Percentiles rank a stretch among this genome's conserved stretches.
Evolutionary conservation across 2,329 filamentous ascomycete genomes (phyloP).

Genomic region (Ilyonectria mors-panacis): DNA sequence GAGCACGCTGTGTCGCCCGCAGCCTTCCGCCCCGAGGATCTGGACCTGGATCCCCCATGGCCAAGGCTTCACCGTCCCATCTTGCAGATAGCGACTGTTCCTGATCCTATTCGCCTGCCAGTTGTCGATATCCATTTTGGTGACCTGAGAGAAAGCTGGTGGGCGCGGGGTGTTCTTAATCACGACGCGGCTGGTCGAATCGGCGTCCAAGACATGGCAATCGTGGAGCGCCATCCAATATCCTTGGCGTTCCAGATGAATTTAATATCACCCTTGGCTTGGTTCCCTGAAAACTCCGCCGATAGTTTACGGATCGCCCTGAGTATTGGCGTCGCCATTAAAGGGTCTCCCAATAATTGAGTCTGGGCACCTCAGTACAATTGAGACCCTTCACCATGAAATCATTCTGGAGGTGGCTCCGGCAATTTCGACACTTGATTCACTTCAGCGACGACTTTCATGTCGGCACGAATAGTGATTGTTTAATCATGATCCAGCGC

Average conservation of each 20-base stretch:
- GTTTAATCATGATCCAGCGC: neutral
- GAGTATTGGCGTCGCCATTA: neutral
- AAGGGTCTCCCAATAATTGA: neutral
- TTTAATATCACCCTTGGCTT: constrained; percentile 11
- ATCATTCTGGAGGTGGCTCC: neutral
- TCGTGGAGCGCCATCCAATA: neutral
- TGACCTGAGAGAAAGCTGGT: neutral
- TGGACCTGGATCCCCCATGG: constrained; percentile 39
- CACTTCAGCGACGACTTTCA: neutral
- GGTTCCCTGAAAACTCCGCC: neutral
- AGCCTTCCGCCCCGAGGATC: constrained; percentile 35
- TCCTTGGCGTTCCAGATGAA: constrained; percentile 8
- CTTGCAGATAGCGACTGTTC: constrained; percentile 34
- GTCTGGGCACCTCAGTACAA: neutral
- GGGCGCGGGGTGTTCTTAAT: constrained; percentile 25
- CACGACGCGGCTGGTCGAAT: neutral
- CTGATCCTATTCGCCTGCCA: constrained; percentile 37
- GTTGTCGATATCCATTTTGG: constrained; percentile 35
- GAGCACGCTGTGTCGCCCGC: constrained; percentile 29
- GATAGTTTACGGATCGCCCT: neutral
- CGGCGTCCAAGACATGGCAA: constrained; percentile 19
- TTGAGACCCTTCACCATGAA: neutral
- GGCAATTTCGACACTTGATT: too few relatives aligned
- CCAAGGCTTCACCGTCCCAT: constrained; percentile 29
- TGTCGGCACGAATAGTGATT: too few relatives aligned